A percentile compares a stretch with the other conserved stretches of the same genome.
phyloP scores from a whole-genome alignment of 768 basidiomycete species.

The Tubosaeta sp. region DNA sequence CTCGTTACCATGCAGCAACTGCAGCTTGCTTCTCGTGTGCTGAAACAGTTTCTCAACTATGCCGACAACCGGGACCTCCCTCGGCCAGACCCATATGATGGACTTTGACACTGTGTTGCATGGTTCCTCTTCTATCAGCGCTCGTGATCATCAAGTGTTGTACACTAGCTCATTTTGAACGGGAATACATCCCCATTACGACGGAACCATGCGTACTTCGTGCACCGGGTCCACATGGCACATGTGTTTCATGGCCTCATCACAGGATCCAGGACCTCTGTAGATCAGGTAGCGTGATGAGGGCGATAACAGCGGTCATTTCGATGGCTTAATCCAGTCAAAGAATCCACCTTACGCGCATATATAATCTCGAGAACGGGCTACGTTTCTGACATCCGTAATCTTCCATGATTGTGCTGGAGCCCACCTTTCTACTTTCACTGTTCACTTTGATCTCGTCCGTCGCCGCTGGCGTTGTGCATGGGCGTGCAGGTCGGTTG shows the following conservation, averaged over 20 bases:
- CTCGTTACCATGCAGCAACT: conserved; percentile 15
- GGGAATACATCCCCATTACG: neutral
- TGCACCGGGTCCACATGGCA: neutral
- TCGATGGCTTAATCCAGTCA: no score
- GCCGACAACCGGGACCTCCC: conserved; percentile 26
- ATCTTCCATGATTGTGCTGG: conserved; percentile 10
- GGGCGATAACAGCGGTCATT: neutral
- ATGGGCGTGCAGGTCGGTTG: conserved; percentile 7
- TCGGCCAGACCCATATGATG: conserved; percentile 29
- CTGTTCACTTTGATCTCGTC: conserved; percentile 6
- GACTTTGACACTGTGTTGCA: conserved; percentile 17
- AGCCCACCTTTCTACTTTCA: conserved; percentile 4
- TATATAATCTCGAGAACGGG: conserved; percentile 10
- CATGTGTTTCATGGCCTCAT: conserved; percentile 1
- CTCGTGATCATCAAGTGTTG: neutral
- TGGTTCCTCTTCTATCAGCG: neutral
- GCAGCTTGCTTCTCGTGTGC: conserved; percentile 10
- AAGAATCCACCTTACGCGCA: neutral
- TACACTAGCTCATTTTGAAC: conserved; percentile 1
- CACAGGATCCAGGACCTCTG: neutral
- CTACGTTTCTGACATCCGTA: neutral
- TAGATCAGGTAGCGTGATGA: neutral
- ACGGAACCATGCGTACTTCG: neutral
- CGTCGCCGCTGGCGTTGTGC: conserved; percentile 2
- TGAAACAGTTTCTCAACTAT: conserved; percentile 16